Percentiles rank a stretch among this genome's conserved stretches.
Conservation (phyloP, 352 stramenopile species). For the Globisporangium takayamanum region DNA sequence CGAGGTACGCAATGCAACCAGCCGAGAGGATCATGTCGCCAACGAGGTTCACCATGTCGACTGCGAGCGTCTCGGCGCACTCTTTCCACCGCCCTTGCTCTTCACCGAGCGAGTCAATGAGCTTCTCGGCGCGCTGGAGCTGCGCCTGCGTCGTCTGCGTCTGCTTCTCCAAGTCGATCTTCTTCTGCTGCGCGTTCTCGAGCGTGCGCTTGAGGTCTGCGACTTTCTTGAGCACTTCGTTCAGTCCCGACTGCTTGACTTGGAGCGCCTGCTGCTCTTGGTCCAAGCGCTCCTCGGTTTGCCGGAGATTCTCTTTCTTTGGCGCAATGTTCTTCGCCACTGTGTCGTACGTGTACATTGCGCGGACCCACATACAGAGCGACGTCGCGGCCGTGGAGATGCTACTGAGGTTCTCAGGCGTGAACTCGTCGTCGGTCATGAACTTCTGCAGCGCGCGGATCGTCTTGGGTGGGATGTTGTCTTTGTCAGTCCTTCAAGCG, state of each 20-base stretch:
- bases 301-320: constrained; percentile 89
- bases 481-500: constrained; percentile 84
- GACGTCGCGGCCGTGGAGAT: constrained; percentile 89
- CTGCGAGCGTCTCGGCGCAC: constrained; percentile 56
- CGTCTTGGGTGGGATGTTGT: constrained; percentile 84
- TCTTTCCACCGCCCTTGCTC: constrained; percentile 90
- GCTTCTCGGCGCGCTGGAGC: constrained; percentile 81
- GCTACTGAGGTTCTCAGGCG: constrained; percentile 84
- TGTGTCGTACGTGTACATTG: constrained; percentile 93
- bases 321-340: constrained; percentile 92
- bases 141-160: constrained; percentile 84
- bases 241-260: constrained; percentile 83
- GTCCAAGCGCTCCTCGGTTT: constrained; percentile 82
- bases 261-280: constrained; percentile 82
- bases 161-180: constrained; percentile 88
- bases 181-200: constrained; percentile 88
- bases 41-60: constrained; percentile 89
- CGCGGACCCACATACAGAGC: constrained; percentile 92
- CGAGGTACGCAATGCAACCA: constrained; percentile 90
- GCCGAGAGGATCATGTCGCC: constrained; percentile 91
- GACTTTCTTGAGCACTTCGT: constrained; percentile 78
- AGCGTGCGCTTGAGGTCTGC: constrained; percentile 85
- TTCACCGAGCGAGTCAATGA: constrained; percentile 87
- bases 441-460: constrained; percentile 89
- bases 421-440: constrained; percentile 88